Base-by-base conservation (phyloP, 805 yeast genomes). In the Danielia oregonensis region DNA sequence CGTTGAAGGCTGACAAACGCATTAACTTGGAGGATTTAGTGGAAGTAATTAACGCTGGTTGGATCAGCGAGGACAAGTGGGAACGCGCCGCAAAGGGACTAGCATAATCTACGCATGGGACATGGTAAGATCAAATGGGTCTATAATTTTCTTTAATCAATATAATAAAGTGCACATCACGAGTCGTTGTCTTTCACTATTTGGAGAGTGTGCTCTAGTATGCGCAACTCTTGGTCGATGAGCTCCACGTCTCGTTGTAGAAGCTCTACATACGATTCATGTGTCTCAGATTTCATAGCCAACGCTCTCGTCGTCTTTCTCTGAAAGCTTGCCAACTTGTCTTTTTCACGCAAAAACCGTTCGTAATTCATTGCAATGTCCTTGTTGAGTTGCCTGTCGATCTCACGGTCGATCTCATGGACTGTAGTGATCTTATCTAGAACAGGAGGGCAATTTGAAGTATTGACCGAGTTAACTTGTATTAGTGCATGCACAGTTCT, bases 31-130 rank as follows among this genome's bases (percentile, higher is more conserved):
- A 66, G 38, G 95, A 87, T 54, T 77, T 84, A 26, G 54, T 87
- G 33, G 72, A 73, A 44, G 74, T 89, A 16, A 72, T 89, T 26
- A 79, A 86, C 49, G 76, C 83, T 3, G 96, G 96, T 13, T 89
- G 97, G 97, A 70, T 73, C 11, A 80, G 78, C 40, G 78, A 78
- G 15, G 86, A 81, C 32, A 76, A 78, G 45, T 89, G 93, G 91
- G 82, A 75, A 38, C 61, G 70, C 24, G 74, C 74, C 4, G 69
- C 70, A 4, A 52, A 49, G 21, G 72, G 72, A 2, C 44, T 65
- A 32, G 52, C 68, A 4, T 61, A 40, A 33, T 3, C 6, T 19
- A 19, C 22, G 9, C 6, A 19, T 19, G 9, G 9, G 18, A 23
- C 4, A 16, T n/a, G n/a, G n/a, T n/a, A n/a, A n/a, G n/a, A n/a